phyloP scores from a whole-genome alignment of 139 green algal species.

The Gonium pectorale region DNA sequence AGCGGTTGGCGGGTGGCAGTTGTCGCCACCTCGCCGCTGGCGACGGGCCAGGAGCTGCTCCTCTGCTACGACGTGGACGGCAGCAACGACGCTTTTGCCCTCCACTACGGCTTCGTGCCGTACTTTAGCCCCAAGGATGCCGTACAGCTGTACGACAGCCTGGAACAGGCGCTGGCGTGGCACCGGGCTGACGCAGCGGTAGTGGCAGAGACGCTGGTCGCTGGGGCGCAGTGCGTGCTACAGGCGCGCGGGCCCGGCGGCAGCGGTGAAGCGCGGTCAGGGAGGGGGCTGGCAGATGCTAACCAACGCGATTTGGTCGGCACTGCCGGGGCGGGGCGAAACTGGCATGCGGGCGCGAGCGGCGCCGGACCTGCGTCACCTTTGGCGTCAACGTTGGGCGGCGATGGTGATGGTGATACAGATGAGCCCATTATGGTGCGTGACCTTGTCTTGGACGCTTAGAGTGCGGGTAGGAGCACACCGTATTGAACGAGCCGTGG shows the following conservation, averaged over 20 bases:
- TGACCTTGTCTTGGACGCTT: too few relatives aligned
- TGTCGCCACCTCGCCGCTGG: not conserved
- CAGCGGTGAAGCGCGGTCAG: too few relatives aligned
- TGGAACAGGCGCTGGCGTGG: constrained; percentile 75
- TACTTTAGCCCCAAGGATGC: constrained; percentile 78
- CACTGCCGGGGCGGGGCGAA: too few relatives aligned
- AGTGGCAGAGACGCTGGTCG: not conserved
- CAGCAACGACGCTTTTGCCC: constrained; percentile 22
- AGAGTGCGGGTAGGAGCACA: too few relatives aligned
- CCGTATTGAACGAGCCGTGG: too few relatives aligned
- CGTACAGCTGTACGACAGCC: constrained; percentile 69
- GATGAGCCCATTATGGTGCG: not conserved
- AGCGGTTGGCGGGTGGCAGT: constrained; percentile 4
- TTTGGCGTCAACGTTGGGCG: not conserved
- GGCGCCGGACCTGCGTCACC: not conserved
- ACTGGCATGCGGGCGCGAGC: not conserved
- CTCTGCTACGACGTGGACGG: constrained; percentile 12
- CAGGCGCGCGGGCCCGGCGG: too few relatives aligned
- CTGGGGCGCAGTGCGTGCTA: too few relatives aligned
- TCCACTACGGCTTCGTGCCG: constrained; percentile 89
- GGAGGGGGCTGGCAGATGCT: too few relatives aligned
- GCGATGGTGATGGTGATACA: not conserved
- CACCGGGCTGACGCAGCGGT: not conserved
- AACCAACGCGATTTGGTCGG: too few relatives aligned
- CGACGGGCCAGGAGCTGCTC: not conserved